Evolutionary conservation across 331 rosid genomes (phyloP).

Genomic region (Quercus phellos): DNA sequence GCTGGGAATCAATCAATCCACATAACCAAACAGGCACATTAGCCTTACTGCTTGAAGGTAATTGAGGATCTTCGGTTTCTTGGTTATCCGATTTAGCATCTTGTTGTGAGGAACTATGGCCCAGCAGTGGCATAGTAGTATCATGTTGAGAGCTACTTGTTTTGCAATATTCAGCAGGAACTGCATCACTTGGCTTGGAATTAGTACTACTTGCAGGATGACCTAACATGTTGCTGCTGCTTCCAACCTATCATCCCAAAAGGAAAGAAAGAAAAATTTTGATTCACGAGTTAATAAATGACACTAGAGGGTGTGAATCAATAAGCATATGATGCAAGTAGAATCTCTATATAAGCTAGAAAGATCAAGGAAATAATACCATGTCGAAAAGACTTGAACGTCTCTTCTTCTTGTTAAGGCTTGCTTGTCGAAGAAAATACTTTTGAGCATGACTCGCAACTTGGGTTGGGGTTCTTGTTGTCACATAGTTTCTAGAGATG

Average conservation of each 20-base stretch:
- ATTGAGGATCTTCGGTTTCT: background rate
- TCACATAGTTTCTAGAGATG: constrained; percentile 73
- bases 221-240: constrained; percentile 9
- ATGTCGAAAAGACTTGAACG: constrained; percentile 90
- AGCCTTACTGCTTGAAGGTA: background rate
- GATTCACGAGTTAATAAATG: background rate
- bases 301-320: background rate
- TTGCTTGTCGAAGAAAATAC: constrained; percentile 63
- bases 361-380: constrained; percentile 28
- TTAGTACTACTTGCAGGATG: constrained; percentile 2
- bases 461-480: constrained; percentile 90
- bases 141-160: constrained; percentile 23
- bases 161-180: background rate
- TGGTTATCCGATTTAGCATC: constrained; percentile 20
- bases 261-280: background rate
- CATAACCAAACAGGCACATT: constrained; percentile 35
- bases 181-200: constrained; percentile 22
- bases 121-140: constrained; percentile 22
- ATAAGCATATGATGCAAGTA: background rate
- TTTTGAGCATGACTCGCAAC: constrained; percentile 98
- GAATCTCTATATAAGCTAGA: background rate
- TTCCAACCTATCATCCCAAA: constrained; percentile 39
- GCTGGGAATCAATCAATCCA: constrained; percentile 33
- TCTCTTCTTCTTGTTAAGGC: constrained; percentile 61
- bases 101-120: constrained; percentile 18